Base-by-base conservation (phyloP, 2,329 filamentous ascomycete genomes). In the Penicillium sp. region DNA sequence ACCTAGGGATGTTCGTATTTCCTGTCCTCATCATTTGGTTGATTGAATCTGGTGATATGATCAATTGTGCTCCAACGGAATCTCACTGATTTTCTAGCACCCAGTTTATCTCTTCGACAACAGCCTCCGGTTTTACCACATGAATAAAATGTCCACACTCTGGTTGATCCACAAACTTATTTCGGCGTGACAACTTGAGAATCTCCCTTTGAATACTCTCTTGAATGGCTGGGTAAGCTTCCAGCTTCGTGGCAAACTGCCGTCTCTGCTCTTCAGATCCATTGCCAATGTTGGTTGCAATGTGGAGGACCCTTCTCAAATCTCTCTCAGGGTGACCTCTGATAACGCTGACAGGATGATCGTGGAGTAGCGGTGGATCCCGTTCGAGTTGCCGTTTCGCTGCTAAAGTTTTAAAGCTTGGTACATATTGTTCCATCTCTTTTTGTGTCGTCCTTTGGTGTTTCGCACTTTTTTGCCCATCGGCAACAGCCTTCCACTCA, bases 341-440 rank as follows among this genome's bases (percentile, higher is more conserved):
- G 6, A 57, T 22, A 34, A 57, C 47, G 47, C 55, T 54, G n/a
- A 57, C 16, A 18, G 55, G 55, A 31, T 13, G 24, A 16, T 32
- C 31, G n/a, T 29, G 22, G 13, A 57, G 36, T 9, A 57, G 43
- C 9, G 46, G 50, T 9, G 55, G 55, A 42, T 31, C n/a, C n/a
- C 50, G 47, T 6, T 34, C 27, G 22, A 57, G 27, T 38, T 57
- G 55, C 13, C 36, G 13, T 32, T 45, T 51, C n/a, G 11, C 27
- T 14, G 43, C 43, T 16, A 57, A 34, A 1, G 16, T 14, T 27
- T 24, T 40, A 14, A 46, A 54, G 16, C 50, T 51, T 10, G 21
- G 13, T 21, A 50, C 34, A 27, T 57, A 57, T 16, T 57, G 43
- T 29, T 54, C 55, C 55, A 54, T 54, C 44, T 57, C 55, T 21